Evolutionary conservation across 768 basidiomycete genomes (phyloP).

Genomic region (Trametes sanguinea): DNA sequence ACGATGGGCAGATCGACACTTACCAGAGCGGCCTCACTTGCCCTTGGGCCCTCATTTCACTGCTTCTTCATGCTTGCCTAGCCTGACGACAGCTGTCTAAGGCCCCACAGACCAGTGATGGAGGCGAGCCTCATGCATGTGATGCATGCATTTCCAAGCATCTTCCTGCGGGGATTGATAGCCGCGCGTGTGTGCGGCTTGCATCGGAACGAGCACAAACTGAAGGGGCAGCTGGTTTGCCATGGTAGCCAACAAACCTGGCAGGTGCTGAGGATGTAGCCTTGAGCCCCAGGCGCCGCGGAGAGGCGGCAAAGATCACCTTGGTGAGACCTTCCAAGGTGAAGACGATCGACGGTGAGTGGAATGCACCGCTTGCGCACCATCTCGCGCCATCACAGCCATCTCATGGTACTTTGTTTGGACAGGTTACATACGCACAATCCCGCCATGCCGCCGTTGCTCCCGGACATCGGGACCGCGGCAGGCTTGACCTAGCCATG

Average conservation of each 20-base stretch:
- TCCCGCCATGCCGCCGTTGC: no score
- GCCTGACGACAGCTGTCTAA: no score
- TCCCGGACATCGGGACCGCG: not conserved
- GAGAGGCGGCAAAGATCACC: not conserved
- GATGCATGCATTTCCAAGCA: not conserved
- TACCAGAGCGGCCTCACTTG: not conserved
- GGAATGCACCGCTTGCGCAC: not conserved
- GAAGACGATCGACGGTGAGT: not conserved
- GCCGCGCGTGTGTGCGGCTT: not conserved
- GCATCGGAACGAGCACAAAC: no score
- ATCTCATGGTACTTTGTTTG: not conserved
- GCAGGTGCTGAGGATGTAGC: not conserved
- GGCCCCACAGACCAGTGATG: no score
- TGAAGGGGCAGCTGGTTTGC: no score
- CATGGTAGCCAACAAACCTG: not conserved
- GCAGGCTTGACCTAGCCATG: not conserved
- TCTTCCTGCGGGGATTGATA: not conserved
- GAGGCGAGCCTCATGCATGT: not conserved
- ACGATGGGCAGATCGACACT: no score
- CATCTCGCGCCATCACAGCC: not conserved
- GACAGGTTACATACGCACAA: no score
- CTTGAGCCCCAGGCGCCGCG: not conserved
- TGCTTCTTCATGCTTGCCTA: not conserved
- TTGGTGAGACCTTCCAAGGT: not conserved
- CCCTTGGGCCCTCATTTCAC: not conserved